Evolutionary conservation across 192 early-diverging fungal genomes (phyloP), one percentile per base, ranked within the genome.

Genomic region (Lunasporangiospora selenospora): DNA sequence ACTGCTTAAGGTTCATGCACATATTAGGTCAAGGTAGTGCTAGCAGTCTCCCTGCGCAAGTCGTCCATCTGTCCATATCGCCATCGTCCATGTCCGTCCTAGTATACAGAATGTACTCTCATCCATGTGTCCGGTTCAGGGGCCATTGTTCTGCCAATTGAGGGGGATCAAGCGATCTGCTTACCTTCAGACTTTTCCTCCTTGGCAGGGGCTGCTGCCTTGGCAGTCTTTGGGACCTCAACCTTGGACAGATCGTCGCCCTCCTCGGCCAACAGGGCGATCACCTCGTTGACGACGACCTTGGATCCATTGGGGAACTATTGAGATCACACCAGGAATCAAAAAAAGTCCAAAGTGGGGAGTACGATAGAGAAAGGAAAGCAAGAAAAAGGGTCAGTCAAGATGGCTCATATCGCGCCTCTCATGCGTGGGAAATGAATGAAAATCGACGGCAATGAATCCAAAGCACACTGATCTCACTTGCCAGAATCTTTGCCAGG

Each of bases 201-300:
- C 46, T 75, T 59, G 15, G 54, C 67, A 15, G 79, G 59, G 26
- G 79, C 73, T 26, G 75, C 42, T 18, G 45, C 12, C 26, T 47
- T 26, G 55, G 52, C 34, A 61, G 44, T 64, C 54, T 80, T 76
- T 52, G 83, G 92, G 49, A 90, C 71, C 26, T 88, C 88, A 49
- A 98, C 89, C 59, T 88, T 88, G 15, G 80, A 75, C 26, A 95
- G 77, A 65, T 95, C 93, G 55, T 92, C 94, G 55, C 92, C 91
- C 56, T 93, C 92, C 76, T 97, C 95, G 10, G 90, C 93, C 53
- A 97, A 65, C 62, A 98, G 77, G 41, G 88, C 92, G 67, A 98
- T 89, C 6, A 89, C 76, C 49, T 85, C 81, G 53, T 85, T 91
- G 26, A 97, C 93, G 30, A 83, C 30, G 12, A 92, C 90, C 63